Evolutionary conservation across 1,139 yeast species (phyloP), one percentile per base, ranked within the genome.

Genomic region (Yamadazyma blattariae): DNA sequence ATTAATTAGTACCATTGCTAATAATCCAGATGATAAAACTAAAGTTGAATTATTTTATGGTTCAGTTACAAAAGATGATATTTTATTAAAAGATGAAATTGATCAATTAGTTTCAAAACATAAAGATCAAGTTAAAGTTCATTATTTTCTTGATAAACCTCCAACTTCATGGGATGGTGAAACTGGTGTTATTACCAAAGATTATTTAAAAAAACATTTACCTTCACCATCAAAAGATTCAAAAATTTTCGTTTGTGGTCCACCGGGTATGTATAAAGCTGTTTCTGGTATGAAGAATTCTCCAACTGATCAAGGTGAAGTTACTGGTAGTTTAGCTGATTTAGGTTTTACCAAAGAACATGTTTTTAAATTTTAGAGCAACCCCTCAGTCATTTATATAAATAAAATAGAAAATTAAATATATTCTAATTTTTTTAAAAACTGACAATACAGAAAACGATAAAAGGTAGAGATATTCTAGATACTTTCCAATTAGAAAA

Each of bases 261-360:
- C 99, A 39, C 96, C 96, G 42, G 62, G 56, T 29, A 50, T 61
- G 33, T 59, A 59, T 47, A 56, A 59, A 38, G 64, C 66, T 33
- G 39, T 61, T 50, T 88, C 96, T 27, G 99, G 98, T 57, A 62
- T 65, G 52, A 92, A 92, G 76, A 73, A 66, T 31, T 81, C 95
- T 36, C 95, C 97, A 51, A 57, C 82, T 38, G 97, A 90, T 57
- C 98, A 92, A 71, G 98, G 98, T 63, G 96, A 87, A 65, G 77
- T 94, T 40, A 70, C 81, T 26, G 99, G 99, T 55, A 77, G 79
- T 36, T 79, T 94, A 59, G 79, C 79, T 54, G 97, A 92, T 29
- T 76, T 94, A 51, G 97, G 97, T 38, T 90, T 76, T 78, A 66
- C 77, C 62, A 83, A 86, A 70, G 90, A 85, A 42, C 81, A 87